Evolutionary conservation across 176 grass and related monocot species (phyloP), one percentile per base, ranked within the genome.

Genomic region (Oryza australiensis): DNA sequence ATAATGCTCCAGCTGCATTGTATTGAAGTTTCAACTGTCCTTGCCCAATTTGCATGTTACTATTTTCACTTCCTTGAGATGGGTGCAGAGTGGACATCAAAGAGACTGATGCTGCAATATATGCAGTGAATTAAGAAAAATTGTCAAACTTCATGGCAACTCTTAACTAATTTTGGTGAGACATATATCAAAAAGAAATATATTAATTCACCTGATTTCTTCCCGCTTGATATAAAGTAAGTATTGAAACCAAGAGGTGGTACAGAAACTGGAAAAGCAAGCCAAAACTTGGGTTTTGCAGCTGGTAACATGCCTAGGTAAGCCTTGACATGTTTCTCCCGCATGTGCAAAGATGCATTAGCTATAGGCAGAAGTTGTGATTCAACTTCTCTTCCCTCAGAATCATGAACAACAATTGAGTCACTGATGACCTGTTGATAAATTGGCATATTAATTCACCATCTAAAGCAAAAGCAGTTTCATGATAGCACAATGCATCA

Each of bases 221-320:
- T 87, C 28, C 63, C 53, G 55, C 70, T 94, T 76, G 90, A 91
- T 14, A 98, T 78, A 85, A 98, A 91, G 43, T 94, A 98, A 82
- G 95, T 98, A 66, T 80, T 88, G 20, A 98, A 98, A 88, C 95
- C 92, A 87, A 98, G 90, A 69, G 95, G 80, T 46, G 88, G 86
- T 67, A 89, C 64, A 60, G 92, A 94, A 68, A 87, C 95, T 27
- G 90, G 71, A 81, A 98, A 98, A 87, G 79, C 88, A 80, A 98
- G 84, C 95, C 95, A 98, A 94, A 85, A 98, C 84, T 94, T 94
- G 45, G 95, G 90, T 14, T 85, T 86, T 80, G 49, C 66, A 79
- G 29, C 72, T 60, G 90, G 75, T 27, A 33, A 84, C 35, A 71
- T 78, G 64, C 90, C 92, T 35, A 94, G 67, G 78, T 94, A 94